Evolutionary conservation across 2,329 filamentous ascomycete genomes (phyloP).

Genomic region (Pseudocercospora vitis): DNA sequence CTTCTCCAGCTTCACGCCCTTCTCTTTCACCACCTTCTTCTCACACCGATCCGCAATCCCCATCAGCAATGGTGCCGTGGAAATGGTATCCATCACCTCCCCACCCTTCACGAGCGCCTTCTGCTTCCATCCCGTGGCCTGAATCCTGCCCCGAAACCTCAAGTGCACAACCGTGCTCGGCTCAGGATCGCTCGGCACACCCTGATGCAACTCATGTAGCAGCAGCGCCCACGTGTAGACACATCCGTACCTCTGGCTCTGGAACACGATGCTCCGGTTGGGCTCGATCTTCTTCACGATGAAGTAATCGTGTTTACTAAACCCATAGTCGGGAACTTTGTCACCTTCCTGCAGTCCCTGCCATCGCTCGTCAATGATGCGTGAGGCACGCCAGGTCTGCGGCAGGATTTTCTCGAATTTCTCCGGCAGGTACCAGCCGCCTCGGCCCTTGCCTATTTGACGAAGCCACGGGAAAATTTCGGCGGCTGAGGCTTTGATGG

Average conservation of each 20-base stretch:
- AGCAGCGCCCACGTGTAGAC: conserved; percentile 25
- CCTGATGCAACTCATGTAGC: conserved; percentile 20
- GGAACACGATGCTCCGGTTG: conserved; percentile 17
- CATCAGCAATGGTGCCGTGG: conserved; percentile 24
- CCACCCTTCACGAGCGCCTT: conserved; percentile 22
- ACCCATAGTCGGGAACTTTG: conserved; percentile 26
- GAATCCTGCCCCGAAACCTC: conserved; percentile 25
- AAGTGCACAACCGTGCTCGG: conserved; percentile 24
- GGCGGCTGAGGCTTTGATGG: conserved; percentile 16
- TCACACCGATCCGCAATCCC: conserved; percentile 25
- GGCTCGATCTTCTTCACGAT: conserved; percentile 21
- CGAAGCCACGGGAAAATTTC: conserved; percentile 27
- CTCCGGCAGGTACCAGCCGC: conserved; percentile 26
- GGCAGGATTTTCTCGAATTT: conserved; percentile 22
- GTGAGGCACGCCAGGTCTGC: conserved; percentile 17
- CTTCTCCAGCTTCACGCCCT: conserved; percentile 5
- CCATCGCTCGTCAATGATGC: conserved; percentile 21
- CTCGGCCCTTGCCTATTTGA: conserved; percentile 28
- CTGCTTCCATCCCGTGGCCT: conserved; percentile 23
- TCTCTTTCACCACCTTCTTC: conserved; percentile 12
- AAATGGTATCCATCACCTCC: conserved; percentile 21
- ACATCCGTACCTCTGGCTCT: conserved; percentile 22
- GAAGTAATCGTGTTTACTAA: conserved; percentile 25
- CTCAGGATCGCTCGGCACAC: conserved; percentile 1
- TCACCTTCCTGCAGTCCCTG: conserved; percentile 24